These are phyloP conservation scores for Kwoniella pini DNA, from an alignment of 768 basidiomycete species.

Conservation along the genomic window DNA sequence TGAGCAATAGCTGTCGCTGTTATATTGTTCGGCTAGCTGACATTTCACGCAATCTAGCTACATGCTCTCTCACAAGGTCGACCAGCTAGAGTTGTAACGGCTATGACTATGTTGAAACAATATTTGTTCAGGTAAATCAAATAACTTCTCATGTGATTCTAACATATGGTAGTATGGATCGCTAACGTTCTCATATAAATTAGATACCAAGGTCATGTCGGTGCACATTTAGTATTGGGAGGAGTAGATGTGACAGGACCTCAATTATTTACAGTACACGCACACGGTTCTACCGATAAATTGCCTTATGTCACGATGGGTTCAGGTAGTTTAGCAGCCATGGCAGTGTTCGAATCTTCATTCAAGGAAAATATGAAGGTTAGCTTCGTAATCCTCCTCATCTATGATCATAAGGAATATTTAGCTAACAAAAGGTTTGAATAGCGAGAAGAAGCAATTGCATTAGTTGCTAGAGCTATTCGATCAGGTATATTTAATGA, in stretches of 20 bases:
- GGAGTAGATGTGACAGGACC: constrained; percentile 94
- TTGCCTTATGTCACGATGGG: constrained; percentile 99
- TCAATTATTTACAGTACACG: constrained; percentile 92
- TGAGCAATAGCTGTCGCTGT: constrained; percentile 20
- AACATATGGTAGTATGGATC: no score
- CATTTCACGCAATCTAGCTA: constrained; percentile 56
- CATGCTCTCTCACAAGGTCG: constrained; percentile 87
- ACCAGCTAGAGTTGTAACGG: constrained; percentile 90
- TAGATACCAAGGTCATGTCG: constrained; percentile 90
- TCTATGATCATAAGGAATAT: neutral
- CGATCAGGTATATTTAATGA: constrained; percentile 99
- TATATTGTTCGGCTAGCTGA: neutral
- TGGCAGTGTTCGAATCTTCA: constrained; percentile 91
- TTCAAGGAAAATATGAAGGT: constrained; percentile 85
- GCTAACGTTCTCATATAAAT: neutral
- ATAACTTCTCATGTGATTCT: no score
- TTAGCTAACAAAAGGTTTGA: constrained; percentile 3
- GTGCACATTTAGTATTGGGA: constrained; percentile 92
- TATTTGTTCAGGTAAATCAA: constrained; percentile 76
- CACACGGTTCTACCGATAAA: constrained; percentile 98
- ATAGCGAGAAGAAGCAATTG: constrained; percentile 76
- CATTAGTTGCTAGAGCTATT: constrained; percentile 80
- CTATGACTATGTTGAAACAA: constrained; percentile 99
- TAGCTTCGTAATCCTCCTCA: constrained; percentile 35
- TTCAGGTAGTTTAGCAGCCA: constrained; percentile 90